A percentile compares a stretch with the other conserved stretches of the same genome.
phyloP scores from a whole-genome alignment of 2,329 filamentous ascomycete species.

The Curvularia verruculosa region DNA sequence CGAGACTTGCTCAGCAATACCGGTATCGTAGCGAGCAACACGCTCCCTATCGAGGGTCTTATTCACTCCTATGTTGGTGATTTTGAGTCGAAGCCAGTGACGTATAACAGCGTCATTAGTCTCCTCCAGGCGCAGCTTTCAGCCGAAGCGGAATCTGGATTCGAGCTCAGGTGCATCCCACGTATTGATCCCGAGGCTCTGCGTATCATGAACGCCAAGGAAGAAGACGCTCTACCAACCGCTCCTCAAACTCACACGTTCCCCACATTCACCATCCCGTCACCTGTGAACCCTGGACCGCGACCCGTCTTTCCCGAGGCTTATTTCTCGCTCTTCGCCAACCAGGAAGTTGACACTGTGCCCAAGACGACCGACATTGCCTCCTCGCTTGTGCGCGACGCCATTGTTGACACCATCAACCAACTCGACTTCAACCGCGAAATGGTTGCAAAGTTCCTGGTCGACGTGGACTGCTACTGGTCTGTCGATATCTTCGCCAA shows the following conservation, averaged over 20 bases:
- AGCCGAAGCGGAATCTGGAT: slow-evolving; percentile 73
- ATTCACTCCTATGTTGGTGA: slow-evolving; percentile 82
- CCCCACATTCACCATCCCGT: slow-evolving; percentile 76
- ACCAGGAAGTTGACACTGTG: slow-evolving; percentile 88
- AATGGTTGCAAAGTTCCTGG: slow-evolving; percentile 82
- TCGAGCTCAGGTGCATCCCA: slow-evolving; percentile 72
- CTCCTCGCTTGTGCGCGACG: slow-evolving; percentile 82
- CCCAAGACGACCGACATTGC: slow-evolving; percentile 77
- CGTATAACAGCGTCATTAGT: slow-evolving; percentile 74
- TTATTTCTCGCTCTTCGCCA: slow-evolving; percentile 88
- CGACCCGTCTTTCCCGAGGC: slow-evolving; percentile 87
- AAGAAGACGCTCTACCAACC: slow-evolving; percentile 55
- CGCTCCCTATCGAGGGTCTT: slow-evolving; percentile 80
- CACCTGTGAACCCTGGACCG: slow-evolving; percentile 74
- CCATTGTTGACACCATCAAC: slow-evolving; percentile 90
- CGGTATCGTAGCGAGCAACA: slow-evolving; percentile 88
- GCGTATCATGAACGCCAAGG: slow-evolving; percentile 63
- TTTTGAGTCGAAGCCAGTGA: slow-evolving; percentile 65
- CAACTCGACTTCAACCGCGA: slow-evolving; percentile 91
- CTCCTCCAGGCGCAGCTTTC: slow-evolving; percentile 87
- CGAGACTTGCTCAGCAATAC: slow-evolving; percentile 87
- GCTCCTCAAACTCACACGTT: slow-evolving; percentile 73
- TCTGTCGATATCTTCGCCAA: slow-evolving; percentile 88
- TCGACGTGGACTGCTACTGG: slow-evolving; percentile 95
- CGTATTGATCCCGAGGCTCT: slow-evolving; percentile 55